Evolutionary conservation across 169 alveolate species (phyloP).

Genomic region (Babesia bigemina): DNA sequence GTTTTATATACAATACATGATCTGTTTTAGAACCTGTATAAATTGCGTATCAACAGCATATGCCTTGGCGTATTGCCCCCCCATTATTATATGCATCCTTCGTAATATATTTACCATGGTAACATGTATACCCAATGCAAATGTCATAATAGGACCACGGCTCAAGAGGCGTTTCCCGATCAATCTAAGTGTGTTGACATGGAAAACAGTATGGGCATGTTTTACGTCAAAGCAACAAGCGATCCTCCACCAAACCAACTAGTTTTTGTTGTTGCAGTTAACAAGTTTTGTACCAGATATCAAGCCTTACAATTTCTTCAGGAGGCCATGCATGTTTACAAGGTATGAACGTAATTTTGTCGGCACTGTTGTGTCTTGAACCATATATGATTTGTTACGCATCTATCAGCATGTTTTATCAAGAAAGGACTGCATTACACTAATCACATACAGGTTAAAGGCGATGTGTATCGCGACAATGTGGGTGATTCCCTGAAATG

Average conservation of each 20-base stretch:
- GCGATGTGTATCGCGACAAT: slow-evolving; percentile 46
- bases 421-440: too few relatives aligned
- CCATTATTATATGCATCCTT: too few relatives aligned
- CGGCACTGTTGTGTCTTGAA: not conserved
- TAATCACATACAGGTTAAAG: slow-evolving; percentile 22
- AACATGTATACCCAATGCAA: too few relatives aligned
- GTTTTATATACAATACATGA: not conserved
- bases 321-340: slow-evolving; percentile 60
- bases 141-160: slow-evolving; percentile 36
- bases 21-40: not conserved
- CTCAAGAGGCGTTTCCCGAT: slow-evolving; percentile 68
- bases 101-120: not conserved
- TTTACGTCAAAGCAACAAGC: slow-evolving; percentile 64
- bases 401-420: not conserved
- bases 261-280: slow-evolving; percentile 64
- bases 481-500: slow-evolving; percentile 48
- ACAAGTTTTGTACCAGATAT: slow-evolving; percentile 60
- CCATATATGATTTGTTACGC: not conserved
- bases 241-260: slow-evolving; percentile 61
- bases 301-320: slow-evolving; percentile 63
- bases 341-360: slow-evolving; percentile 15
- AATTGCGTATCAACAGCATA: too few relatives aligned
- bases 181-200: slow-evolving; percentile 67
- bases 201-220: slow-evolving; percentile 71
- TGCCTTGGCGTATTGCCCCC: too few relatives aligned